Evolutionary conservation across 257 asterid genomes (phyloP).

Genomic region (Henckelia pumila): DNA sequence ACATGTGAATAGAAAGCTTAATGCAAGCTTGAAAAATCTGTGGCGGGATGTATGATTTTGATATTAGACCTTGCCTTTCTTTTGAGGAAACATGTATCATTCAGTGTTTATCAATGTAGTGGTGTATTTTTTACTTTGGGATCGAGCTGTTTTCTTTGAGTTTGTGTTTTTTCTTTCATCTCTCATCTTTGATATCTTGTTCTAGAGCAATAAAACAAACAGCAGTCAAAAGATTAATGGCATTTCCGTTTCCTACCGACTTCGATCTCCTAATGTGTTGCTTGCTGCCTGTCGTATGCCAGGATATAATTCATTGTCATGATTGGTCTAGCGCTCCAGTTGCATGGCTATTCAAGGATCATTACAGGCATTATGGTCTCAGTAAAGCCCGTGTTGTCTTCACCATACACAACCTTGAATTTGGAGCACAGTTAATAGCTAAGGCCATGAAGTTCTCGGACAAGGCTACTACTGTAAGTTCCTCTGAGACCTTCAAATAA

Average conservation of each 20-base stretch:
- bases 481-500: conserved; percentile 11
- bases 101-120: neutral
- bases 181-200: neutral
- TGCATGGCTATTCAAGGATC: conserved; percentile 91
- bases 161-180: conserved; percentile 15
- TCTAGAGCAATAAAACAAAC: neutral
- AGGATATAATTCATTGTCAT: conserved; percentile 97
- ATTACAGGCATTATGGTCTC: conserved; percentile 77
- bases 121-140: neutral
- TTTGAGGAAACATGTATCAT: neutral
- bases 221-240: neutral
- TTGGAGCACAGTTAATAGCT: conserved; percentile 70
- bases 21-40: neutral
- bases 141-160: conserved; percentile 3
- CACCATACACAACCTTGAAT: conserved; percentile 97
- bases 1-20: conserved; percentile 6
- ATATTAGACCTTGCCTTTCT: neutral
- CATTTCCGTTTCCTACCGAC: conserved; percentile 15
- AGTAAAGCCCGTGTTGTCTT: conserved; percentile 86
- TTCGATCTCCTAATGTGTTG: conserved; percentile 21
- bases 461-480: conserved; percentile 90
- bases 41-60: neutral
- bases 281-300: conserved; percentile 28
- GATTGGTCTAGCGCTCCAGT: conserved; percentile 99
- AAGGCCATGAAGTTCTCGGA: conserved; percentile 78